phyloP scores from a whole-genome alignment of 345 rosid species.

The Salix suchowensis region DNA sequence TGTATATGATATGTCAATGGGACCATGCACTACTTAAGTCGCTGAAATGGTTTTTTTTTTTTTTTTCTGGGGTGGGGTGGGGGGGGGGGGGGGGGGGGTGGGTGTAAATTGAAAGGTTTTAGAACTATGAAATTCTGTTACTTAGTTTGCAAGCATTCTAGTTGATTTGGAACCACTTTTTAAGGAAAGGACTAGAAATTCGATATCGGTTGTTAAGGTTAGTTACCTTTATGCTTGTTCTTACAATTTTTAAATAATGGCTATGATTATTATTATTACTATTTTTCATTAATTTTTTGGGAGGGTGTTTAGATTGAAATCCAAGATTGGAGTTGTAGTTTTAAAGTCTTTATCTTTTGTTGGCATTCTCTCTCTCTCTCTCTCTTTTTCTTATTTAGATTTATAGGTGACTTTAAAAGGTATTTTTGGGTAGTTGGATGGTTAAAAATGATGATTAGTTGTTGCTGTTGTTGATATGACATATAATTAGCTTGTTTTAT shows the following conservation, averaged over 20 bases:
- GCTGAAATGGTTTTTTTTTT: not conserved
- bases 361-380: not conserved
- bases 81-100: no score
- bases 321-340: slow-evolving; percentile 2
- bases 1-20: not conserved
- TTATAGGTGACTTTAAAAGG: not conserved
- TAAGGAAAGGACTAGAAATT: slow-evolving; percentile 30
- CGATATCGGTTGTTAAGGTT: slow-evolving; percentile 1
- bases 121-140: slow-evolving; percentile 10
- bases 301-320: not conserved
- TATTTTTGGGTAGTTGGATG: slow-evolving; percentile 30
- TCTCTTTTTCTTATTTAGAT: no score
- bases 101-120: not conserved
- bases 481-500: slow-evolving; percentile 25
- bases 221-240: not conserved
- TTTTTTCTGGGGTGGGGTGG: not conserved
- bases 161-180: slow-evolving; percentile 43
- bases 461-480: slow-evolving; percentile 35
- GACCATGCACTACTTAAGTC: not conserved
- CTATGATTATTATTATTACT: slow-evolving; percentile 12
- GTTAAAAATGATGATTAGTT: slow-evolving; percentile 27
- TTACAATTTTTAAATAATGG: slow-evolving; percentile 18
- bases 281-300: not conserved
- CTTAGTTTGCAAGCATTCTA: slow-evolving; percentile 57
- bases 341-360: not conserved